Evolutionary conservation across 2,329 filamentous ascomycete genomes (phyloP), one percentile per base, ranked within the genome.

Genomic region (Lachnellula cervina): DNA sequence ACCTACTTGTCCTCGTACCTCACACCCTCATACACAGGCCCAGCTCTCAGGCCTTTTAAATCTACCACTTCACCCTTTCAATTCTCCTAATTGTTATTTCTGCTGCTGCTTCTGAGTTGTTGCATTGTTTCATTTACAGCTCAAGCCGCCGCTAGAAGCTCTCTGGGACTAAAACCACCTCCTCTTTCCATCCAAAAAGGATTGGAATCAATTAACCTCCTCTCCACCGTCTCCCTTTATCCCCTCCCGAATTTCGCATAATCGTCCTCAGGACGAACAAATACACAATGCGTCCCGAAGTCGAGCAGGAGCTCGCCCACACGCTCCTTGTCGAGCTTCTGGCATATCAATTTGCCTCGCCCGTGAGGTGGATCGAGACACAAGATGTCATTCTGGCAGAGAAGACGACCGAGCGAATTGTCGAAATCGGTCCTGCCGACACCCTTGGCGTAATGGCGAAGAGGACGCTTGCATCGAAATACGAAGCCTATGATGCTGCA

Each of bases 331-430:
- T 99, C 64, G 94, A 99, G 86, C 89, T 99, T 63, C 86, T 99
- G 66, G 94, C 94, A 79, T 99, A 97, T 77, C 94, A 99, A 74
- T 99, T 99, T 75, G 94, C 94, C 68, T 97, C 93, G 53, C 94
- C 94, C 50, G 94, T 99, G 68, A 87, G 94, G 86, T 99, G 94
- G 94, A 99, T 99, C 75, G 94, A 99, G 78, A 99, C 94, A 54
- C 94, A 99, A 77, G 94, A 99, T 93, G 94, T 99, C 68, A 94
- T 99, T 70, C 88, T 99, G 67, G 93, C 88, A 63, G 91, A 97
- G 75, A 94, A 96, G 78, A 88, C 86, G 51, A 95, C 94, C 50
- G 94, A 99, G 81, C 87, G 94, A 71, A 95, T 99, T 70, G 94
- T 99, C 68, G 94, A 99, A 75, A 88, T 99, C 67, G 94, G 94